Conservation (phyloP, 495 filamentous ascomycete species). For the Xylaria cubensis region DNA sequence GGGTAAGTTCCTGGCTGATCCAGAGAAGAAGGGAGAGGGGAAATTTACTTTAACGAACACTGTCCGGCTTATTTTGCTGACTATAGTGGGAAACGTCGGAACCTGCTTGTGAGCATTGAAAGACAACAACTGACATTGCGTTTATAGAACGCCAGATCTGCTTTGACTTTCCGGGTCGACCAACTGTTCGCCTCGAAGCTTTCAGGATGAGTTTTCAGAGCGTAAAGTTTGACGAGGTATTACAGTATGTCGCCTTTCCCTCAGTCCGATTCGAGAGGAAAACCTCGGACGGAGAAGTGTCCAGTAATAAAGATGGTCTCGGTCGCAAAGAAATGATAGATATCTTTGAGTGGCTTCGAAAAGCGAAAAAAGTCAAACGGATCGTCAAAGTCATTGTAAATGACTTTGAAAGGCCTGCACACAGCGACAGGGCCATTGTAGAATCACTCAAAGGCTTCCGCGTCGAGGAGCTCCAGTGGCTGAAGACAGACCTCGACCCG, state of each 20-base stretch:
- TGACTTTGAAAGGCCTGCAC: slow-evolving; percentile 13
- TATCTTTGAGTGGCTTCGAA: slow-evolving; percentile 6
- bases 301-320: not conserved
- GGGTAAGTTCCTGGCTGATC: not conserved
- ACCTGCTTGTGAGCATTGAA: not conserved
- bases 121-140: not conserved
- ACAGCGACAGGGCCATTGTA: slow-evolving; percentile 9
- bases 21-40: not conserved
- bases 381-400: not conserved
- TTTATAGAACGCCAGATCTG: not conserved
- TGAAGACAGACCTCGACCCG: slow-evolving; percentile 10
- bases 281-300: not conserved
- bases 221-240: slow-evolving; percentile 6
- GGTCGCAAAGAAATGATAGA: slow-evolving; percentile 8
- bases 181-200: slow-evolving; percentile 4
- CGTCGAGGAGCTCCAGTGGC: not conserved
- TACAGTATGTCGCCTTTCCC: slow-evolving; percentile 6
- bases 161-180: slow-evolving; percentile 1
- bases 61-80: not conserved
- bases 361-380: not conserved
- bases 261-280: not conserved
- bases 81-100: not conserved
- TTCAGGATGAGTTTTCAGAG: not conserved
- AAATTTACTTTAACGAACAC: not conserved
- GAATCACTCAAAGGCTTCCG: slow-evolving; percentile 2